Conservation (phyloP, 2,329 filamentous ascomycete genomes). For the Aspergillus neoniger region DNA sequence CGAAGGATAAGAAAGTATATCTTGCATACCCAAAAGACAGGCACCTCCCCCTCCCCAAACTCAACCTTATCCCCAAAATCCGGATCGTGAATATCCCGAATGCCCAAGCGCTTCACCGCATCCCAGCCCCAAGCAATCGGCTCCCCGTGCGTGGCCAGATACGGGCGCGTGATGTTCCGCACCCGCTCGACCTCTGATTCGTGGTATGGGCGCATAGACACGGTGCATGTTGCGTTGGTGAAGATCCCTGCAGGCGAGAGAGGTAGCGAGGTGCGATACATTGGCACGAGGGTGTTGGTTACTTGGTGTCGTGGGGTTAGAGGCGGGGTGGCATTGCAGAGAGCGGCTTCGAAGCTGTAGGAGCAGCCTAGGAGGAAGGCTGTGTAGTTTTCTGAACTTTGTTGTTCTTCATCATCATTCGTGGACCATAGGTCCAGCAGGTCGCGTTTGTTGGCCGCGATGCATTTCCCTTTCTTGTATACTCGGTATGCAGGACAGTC, state of each 20-base stretch:
- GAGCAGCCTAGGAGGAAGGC: slow-evolving; percentile 66
- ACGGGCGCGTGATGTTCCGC: slow-evolving; percentile 57
- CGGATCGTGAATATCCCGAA: slow-evolving; percentile 53
- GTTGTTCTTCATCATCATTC: no score
- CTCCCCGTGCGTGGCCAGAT: slow-evolving; percentile 62
- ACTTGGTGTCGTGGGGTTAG: slow-evolving; percentile 55
- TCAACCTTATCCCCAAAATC: slow-evolving; percentile 60
- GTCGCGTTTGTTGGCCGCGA: slow-evolving; percentile 41
- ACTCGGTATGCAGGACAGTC: slow-evolving; percentile 63
- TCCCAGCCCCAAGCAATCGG: slow-evolving; percentile 68
- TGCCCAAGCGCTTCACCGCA: slow-evolving; percentile 54
- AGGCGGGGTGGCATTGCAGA: slow-evolving; percentile 47
- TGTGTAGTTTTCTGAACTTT: slow-evolving; percentile 51
- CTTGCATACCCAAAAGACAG: slow-evolving; percentile 34
- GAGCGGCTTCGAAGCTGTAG: slow-evolving; percentile 63
- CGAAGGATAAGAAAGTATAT: no score
- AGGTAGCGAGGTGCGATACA: slow-evolving; percentile 62
- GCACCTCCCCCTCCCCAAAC: slow-evolving; percentile 40
- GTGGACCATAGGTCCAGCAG: slow-evolving; percentile 56
- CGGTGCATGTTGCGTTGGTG: slow-evolving; percentile 56
- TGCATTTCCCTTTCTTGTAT: slow-evolving; percentile 53
- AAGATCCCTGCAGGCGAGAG: slow-evolving; percentile 63
- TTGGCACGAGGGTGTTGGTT: slow-evolving; percentile 56
- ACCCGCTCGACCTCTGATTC: slow-evolving; percentile 54
- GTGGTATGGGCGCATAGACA: slow-evolving; percentile 65